Conservation (phyloP, 139 green algal species). For the Auxenochlorella pyrenoidosa region DNA sequence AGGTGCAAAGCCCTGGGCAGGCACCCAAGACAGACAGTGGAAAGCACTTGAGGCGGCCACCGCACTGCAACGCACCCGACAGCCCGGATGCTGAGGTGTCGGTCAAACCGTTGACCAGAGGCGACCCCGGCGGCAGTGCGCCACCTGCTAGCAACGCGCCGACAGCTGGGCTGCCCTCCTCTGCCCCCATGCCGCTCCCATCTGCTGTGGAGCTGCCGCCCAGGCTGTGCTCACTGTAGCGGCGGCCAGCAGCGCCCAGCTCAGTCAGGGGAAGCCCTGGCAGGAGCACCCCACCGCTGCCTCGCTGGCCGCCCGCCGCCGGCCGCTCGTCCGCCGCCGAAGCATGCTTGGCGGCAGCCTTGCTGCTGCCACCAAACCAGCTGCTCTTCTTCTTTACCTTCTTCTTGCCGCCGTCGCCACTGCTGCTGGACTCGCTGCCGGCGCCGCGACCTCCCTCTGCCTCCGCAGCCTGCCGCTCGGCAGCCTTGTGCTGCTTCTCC, state of each 20-base stretch:
- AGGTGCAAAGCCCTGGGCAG: no score
- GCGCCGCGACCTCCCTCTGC: neutral
- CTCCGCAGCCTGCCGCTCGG: neutral
- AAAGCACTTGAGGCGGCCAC: no score
- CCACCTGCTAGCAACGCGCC: neutral
- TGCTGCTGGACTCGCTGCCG: neutral
- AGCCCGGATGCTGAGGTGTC: no score
- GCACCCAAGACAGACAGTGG: no score
- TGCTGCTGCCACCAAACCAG: slow-evolving; percentile 28
- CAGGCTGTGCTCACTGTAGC: neutral
- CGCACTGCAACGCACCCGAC: no score
- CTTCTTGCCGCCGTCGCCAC: neutral
- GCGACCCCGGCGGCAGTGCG: neutral
- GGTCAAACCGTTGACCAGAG: no score
- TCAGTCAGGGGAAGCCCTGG: neutral
- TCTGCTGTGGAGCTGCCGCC: neutral
- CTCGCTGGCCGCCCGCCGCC: neutral
- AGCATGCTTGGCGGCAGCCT: neutral
- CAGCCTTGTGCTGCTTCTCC: neutral
- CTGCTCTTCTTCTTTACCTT: slow-evolving; percentile 2
- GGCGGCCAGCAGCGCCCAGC: neutral
- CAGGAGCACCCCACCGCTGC: slow-evolving; percentile 8
- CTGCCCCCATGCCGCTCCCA: neutral
- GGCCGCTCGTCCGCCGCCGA: neutral
- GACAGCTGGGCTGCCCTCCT: neutral